Evolutionary conservation across 2,329 filamentous ascomycete species (phyloP).

Genomic region (Colletotrichum sansevieriae): DNA sequence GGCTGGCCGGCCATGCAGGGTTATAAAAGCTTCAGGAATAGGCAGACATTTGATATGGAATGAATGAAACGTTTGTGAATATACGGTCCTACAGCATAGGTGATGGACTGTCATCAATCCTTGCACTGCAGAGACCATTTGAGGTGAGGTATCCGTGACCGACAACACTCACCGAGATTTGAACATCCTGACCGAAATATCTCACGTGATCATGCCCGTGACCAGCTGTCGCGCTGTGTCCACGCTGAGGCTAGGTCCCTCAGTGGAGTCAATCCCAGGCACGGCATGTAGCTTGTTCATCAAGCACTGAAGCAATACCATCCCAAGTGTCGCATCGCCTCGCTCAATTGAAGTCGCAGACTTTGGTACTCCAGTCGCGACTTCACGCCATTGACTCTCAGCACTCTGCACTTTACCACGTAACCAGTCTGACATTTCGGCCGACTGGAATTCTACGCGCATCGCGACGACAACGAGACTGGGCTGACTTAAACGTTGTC

Average conservation of each 20-base stretch:
- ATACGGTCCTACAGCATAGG: no score
- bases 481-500: no score
- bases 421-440: not conserved
- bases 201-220: slow-evolving; percentile 6
- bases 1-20: no score
- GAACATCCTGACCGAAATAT: not conserved
- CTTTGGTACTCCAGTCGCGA: not conserved
- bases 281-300: slow-evolving; percentile 13
- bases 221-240: not conserved
- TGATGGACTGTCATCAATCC: no score
- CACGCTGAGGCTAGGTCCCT: slow-evolving; percentile 34
- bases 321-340: slow-evolving; percentile 16
- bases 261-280: slow-evolving; percentile 27
- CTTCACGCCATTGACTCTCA: not conserved
- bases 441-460: slow-evolving; percentile 9
- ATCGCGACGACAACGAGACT: not conserved
- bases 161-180: slow-evolving; percentile 2
- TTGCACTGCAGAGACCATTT: no score
- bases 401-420: not conserved
- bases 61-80: no score
- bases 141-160: no score
- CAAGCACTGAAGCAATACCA: slow-evolving; percentile 1
- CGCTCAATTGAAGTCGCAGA: slow-evolving; percentile 8
- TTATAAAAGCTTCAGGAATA: no score
- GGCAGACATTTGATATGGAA: no score